Evolutionary conservation across 441 rosid species (phyloP).

Genomic region (Breynia disticha): DNA sequence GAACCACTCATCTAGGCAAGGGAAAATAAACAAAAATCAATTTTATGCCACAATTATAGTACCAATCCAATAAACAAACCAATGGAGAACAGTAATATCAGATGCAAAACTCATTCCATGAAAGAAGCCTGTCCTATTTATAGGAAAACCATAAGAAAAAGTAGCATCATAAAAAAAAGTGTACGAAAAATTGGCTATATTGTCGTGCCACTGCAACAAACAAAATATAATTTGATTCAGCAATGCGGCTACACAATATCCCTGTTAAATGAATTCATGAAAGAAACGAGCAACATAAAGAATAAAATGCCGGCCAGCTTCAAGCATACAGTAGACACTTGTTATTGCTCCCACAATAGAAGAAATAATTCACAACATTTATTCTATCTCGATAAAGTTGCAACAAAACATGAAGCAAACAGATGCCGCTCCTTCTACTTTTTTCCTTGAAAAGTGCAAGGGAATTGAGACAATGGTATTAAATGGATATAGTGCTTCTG

Average conservation of each 20-base stretch:
- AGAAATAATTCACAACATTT: not conserved
- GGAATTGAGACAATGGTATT: too few species aligned
- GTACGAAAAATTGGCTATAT: not conserved
- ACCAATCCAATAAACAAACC: not conserved
- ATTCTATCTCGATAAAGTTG: not conserved
- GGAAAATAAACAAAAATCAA: conserved; percentile 8
- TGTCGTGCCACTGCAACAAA: not conserved
- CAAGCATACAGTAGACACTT: too few species aligned
- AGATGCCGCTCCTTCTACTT: not conserved
- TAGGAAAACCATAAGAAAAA: too few species aligned
- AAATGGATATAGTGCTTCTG: too few species aligned
- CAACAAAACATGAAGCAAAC: not conserved
- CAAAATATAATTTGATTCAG: not conserved
- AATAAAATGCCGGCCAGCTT: too few species aligned
- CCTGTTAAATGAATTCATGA: not conserved
- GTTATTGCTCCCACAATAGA: too few species aligned
- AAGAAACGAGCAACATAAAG: too few species aligned
- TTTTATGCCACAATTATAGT: conserved; percentile 1
- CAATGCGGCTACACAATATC: not conserved
- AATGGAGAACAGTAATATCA: not conserved
- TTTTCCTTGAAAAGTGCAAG: not conserved
- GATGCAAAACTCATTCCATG: not conserved
- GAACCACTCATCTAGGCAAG: conserved; percentile 82
- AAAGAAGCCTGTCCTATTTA: too few species aligned
- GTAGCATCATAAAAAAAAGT: too few species aligned